Conservation (phyloP, 306 rosid genomes). For the Rosa multiflora region DNA sequence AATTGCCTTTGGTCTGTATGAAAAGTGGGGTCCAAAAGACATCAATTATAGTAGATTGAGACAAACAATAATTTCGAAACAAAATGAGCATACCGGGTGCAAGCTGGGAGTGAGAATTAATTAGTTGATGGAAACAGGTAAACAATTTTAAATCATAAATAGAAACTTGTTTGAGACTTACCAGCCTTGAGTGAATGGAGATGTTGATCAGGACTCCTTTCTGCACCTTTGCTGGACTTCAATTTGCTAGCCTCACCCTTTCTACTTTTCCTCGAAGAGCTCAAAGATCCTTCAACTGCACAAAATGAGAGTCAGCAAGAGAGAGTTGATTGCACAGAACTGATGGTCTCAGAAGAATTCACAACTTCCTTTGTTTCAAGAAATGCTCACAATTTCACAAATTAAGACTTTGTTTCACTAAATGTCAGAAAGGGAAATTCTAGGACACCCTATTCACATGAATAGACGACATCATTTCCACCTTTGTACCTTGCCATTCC, state of each 20-base stretch:
- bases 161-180: conserved; percentile 26
- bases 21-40: background rate
- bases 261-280: conserved; percentile 52
- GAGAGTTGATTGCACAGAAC: background rate
- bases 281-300: conserved; percentile 88
- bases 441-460: background rate
- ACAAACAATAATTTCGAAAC: background rate
- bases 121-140: conserved; percentile 5
- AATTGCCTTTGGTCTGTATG: conserved; percentile 1
- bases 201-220: conserved; percentile 28
- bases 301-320: background rate
- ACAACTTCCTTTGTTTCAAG: background rate
- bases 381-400: background rate
- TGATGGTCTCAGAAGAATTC: background rate
- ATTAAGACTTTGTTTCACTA: background rate
- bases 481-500: conserved; percentile 77
- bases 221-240: conserved; percentile 24
- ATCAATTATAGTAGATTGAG: background rate
- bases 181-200: conserved; percentile 44
- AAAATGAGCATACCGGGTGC: background rate
- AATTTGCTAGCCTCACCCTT: conserved; percentile 44
- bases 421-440: background rate
- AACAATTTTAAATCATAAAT: conserved; percentile 8
- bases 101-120: background rate
- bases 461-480: background rate